Base-by-base conservation (phyloP, 345 rosid species). In the Acer campestre region DNA sequence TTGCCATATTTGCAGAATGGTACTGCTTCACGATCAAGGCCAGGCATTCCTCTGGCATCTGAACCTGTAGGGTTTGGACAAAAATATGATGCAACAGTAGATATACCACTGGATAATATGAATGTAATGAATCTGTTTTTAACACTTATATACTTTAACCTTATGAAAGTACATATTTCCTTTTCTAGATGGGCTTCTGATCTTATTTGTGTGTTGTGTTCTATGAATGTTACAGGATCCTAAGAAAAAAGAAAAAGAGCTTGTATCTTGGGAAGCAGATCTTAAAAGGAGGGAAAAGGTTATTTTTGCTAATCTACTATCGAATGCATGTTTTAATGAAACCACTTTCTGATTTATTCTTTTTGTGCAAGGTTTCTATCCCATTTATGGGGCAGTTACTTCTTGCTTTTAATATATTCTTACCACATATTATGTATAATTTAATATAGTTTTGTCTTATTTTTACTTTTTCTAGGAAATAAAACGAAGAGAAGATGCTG, bases 261-360 rank as follows among this genome's bases (percentile, higher is more conserved):
- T 97, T 63, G 89, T 92, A 70, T 79, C 91, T 2, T 90, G 98
- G 98, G 99, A 97, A 86, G 91, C 96, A 17, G 98, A 97, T 77
- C 92, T 97, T 78, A 97, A 88, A 74, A 90, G 88, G 89, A 93
- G 88, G 82, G 97, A 92, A 86, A 87, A 79, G 91, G 95, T 93
- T 27, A 6, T 61, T 84, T 68, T n/a, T 11, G 11, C 44, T 38
- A 1, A 18, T 8, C 46, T 80, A 27, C 55, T 42, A 66, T 22
- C 14, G 9, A 55, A 35, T 56, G 51, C 25, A 49, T 66, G 31
- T 14, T 51, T 25, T 2, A 7, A 42, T 46, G 27, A 25, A 38
- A 55, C 58, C 22, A 38, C 35, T 56, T 72, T 71, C 65, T 49
- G 7, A 29, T 42, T 6, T 48, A 59, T 79, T 2, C 48, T 16